Evolutionary conservation across 768 basidiomycete genomes (phyloP).

Genomic region (Arthromyces matolae): DNA sequence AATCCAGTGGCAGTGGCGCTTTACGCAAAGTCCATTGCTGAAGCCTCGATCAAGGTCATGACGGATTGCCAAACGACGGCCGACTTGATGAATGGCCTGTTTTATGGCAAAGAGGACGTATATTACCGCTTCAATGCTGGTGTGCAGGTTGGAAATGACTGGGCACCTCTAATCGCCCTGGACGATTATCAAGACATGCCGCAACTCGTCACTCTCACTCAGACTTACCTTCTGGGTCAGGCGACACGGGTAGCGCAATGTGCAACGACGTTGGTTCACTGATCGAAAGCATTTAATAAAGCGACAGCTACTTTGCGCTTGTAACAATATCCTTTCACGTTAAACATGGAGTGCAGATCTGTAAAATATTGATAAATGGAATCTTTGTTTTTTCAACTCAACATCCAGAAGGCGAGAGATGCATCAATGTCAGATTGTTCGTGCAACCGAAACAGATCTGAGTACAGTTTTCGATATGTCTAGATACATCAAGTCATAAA

Average conservation of each 20-base stretch:
- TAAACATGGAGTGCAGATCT: no score
- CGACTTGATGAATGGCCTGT: slow-evolving; percentile 3
- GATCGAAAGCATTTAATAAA: no score
- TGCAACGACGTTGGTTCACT: slow-evolving; percentile 4
- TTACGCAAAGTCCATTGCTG: background rate
- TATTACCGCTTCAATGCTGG: no score
- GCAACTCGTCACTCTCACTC: slow-evolving; percentile 3
- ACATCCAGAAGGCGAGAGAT: no score
- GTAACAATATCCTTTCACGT: no score
- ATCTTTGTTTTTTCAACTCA: no score
- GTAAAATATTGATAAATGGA: no score
- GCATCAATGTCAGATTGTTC: no score
- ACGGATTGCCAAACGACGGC: slow-evolving; percentile 10
- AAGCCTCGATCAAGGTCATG: slow-evolving; percentile 5
- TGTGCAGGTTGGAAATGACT: slow-evolving; percentile 6
- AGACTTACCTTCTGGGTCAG: slow-evolving; percentile 6
- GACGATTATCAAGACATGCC: slow-evolving; percentile 10
- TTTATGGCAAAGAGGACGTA: slow-evolving; percentile 6
- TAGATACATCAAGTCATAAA: no score
- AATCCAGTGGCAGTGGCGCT: background rate
- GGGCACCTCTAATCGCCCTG: slow-evolving; percentile 7
- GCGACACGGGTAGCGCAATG: slow-evolving; percentile 2
- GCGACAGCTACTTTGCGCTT: no score
- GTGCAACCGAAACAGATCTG: no score
- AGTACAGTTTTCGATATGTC: no score